phyloP scores from a whole-genome alignment of 78 protist genomes.

The Monocercomonoides exilis region DNA sequence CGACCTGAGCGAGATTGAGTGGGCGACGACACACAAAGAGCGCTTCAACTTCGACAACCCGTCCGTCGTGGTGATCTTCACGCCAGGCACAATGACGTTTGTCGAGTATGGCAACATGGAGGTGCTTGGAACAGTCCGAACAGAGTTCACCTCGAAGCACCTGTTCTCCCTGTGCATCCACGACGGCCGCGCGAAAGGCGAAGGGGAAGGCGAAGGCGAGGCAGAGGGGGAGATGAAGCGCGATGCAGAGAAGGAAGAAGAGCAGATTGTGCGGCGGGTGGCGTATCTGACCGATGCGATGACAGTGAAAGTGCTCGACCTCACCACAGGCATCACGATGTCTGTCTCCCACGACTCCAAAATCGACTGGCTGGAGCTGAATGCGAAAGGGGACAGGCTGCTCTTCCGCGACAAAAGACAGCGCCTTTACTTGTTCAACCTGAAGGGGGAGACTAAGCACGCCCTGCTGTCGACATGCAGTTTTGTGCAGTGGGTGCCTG shows the following conservation, averaged over 20 bases:
- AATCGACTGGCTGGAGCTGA: background rate
- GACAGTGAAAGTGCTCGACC: background rate
- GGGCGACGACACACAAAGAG: background rate
- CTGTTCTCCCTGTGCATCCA: background rate
- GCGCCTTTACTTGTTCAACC: background rate
- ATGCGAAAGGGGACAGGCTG: background rate
- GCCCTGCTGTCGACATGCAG: background rate
- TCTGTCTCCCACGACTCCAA: background rate
- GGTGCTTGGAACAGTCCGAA: background rate
- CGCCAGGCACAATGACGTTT: background rate
- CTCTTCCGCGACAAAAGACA: slow-evolving; percentile 7
- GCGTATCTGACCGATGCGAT: background rate
- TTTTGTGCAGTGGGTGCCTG: slow-evolving; percentile 8
- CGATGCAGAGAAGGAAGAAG: too few relatives aligned
- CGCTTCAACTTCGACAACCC: background rate
- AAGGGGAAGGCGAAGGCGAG: too few relatives aligned
- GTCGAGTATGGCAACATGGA: background rate
- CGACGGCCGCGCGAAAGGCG: too few relatives aligned
- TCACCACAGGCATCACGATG: background rate
- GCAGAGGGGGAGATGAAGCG: background rate
- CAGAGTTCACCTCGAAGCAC: background rate
- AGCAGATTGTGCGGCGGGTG: background rate
- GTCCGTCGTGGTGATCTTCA: background rate
- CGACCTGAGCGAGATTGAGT: background rate
- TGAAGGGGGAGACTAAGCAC: background rate